These are phyloP conservation scores for Orbilia ellipsospora DNA, from an alignment of 2,329 filamentous ascomycete genomes.

Conservation along the genomic window DNA sequence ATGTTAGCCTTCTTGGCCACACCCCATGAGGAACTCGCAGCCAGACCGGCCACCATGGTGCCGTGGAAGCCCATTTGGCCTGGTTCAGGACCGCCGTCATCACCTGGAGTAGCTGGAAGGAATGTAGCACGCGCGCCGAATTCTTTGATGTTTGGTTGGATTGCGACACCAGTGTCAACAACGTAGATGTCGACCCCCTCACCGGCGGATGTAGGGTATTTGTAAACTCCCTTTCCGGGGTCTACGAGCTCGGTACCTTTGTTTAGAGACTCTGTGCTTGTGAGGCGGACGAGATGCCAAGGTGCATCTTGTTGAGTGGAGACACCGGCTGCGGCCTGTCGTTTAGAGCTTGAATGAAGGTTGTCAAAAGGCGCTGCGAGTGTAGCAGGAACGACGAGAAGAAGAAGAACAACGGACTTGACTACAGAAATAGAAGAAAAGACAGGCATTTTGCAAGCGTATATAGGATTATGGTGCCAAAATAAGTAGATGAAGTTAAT, in stretches of 20 bases:
- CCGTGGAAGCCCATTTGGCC: slow-evolving; percentile 65
- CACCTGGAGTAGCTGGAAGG: slow-evolving; percentile 63
- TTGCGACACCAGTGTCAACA: slow-evolving; percentile 64
- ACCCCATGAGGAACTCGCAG: slow-evolving; percentile 13
- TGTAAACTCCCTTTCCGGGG: neutral
- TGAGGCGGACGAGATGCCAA: neutral
- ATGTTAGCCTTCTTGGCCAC: slow-evolving; percentile 12
- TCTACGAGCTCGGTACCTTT: neutral
- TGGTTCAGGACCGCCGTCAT: too few species aligned
- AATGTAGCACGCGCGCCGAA: slow-evolving; percentile 44
- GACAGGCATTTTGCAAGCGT: neutral
- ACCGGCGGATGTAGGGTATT: slow-evolving; percentile 58
- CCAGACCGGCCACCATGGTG: slow-evolving; percentile 58
- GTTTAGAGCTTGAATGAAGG: neutral
- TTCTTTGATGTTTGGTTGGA: slow-evolving; percentile 48
- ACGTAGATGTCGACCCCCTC: slow-evolving; percentile 65
- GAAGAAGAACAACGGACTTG: neutral
- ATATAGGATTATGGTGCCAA: neutral
- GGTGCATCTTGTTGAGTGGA: neutral
- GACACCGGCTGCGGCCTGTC: neutral
- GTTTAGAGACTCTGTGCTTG: neutral
- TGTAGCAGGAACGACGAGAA: neutral
- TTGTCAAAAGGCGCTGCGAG: neutral
- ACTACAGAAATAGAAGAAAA: neutral
- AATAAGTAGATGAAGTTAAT: too few species aligned